Percentiles rank a stretch among this genome's conserved stretches.
Evolutionary conservation across 257 asterid genomes (phyloP).

Genomic region (Osmanthus fragrans): DNA sequence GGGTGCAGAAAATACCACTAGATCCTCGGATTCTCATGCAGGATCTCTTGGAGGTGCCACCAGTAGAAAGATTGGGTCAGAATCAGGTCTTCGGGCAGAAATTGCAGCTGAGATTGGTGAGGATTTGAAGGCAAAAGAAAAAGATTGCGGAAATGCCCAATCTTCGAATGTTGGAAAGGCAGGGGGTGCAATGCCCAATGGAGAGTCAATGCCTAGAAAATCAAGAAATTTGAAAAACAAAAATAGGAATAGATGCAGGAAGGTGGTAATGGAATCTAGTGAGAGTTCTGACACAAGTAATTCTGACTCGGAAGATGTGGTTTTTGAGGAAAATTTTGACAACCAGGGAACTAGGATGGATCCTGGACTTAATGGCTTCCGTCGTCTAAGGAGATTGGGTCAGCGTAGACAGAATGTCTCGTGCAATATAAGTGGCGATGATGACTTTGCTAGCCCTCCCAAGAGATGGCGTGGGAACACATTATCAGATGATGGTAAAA

Average conservation of each 20-base stretch:
- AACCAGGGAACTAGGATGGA: constrained; percentile 27
- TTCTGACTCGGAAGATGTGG: constrained; percentile 29
- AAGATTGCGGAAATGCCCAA: constrained; percentile 5
- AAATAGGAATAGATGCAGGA: constrained; percentile 37
- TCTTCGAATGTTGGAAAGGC: constrained; percentile 22
- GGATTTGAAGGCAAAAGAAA: constrained; percentile 25
- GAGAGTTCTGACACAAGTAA: constrained; percentile 30
- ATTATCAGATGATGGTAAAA: constrained; percentile 6
- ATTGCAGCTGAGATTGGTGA: constrained; percentile 19
- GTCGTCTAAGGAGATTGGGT: constrained; percentile 45
- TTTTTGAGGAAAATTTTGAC: constrained; percentile 28
- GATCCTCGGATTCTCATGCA: constrained; percentile 19
- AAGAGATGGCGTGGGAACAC: constrained; percentile 23
- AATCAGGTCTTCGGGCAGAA: constrained; percentile 21
- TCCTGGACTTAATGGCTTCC: constrained; percentile 28
- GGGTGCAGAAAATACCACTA: constrained; percentile 25
- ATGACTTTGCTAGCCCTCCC: constrained; percentile 34
- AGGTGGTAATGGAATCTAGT: constrained; percentile 30
- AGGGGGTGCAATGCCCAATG: constrained; percentile 9
- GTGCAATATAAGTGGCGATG: constrained; percentile 54
- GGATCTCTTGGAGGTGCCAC: constrained; percentile 24
- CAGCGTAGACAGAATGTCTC: constrained; percentile 54
- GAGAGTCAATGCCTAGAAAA: constrained; percentile 20
- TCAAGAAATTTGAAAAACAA: constrained; percentile 23
- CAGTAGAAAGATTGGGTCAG: constrained; percentile 17